These are phyloP conservation scores for Alternaria sp. DNA, from an alignment of 2,329 filamentous ascomycete genomes.

Conservation along the genomic window DNA sequence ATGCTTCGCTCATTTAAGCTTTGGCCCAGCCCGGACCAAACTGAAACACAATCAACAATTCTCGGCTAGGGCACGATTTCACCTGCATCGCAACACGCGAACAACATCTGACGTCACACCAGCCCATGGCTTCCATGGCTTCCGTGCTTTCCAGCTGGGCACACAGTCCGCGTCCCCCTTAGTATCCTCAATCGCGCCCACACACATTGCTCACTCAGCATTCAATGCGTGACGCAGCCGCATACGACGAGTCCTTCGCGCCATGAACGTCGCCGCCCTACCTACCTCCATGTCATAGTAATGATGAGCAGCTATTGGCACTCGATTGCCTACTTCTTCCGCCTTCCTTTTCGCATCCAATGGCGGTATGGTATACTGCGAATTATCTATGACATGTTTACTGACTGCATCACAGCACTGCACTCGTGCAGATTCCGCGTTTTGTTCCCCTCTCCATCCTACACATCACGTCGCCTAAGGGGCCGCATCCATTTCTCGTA, in stretches of 20 bases:
- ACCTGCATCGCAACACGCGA: not conserved
- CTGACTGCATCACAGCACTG: conserved; percentile 30
- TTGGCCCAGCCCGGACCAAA: conserved; percentile 2
- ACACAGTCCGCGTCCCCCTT: conserved; percentile 11
- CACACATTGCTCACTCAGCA: conserved; percentile 14
- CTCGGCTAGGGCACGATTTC: not conserved
- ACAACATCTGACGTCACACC: conserved; percentile 16
- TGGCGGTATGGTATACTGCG: conserved; percentile 27
- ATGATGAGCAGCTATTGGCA: conserved; percentile 45
- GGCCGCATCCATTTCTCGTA: conserved; percentile 54
- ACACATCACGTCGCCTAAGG: conserved; percentile 51
- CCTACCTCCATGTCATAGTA: conserved; percentile 2
- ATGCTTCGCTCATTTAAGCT: conserved; percentile 15
- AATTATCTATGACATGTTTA: not conserved
- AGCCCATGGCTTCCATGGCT: conserved; percentile 11
- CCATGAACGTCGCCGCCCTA: conserved; percentile 7
- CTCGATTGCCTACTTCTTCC: conserved; percentile 47
- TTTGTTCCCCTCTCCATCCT: conserved; percentile 49
- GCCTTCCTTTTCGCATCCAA: conserved; percentile 41
- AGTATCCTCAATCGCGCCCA: conserved; percentile 2
- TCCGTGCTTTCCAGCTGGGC: conserved; percentile 15
- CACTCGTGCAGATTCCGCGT: conserved; percentile 48
- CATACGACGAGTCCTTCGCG: conserved; percentile 1
- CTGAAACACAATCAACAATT: conserved; percentile 6
- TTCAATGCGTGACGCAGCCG: conserved; percentile 2